Base-by-base conservation (phyloP, 2,329 filamentous ascomycete genomes). In the Blastomyces emzantsi region DNA sequence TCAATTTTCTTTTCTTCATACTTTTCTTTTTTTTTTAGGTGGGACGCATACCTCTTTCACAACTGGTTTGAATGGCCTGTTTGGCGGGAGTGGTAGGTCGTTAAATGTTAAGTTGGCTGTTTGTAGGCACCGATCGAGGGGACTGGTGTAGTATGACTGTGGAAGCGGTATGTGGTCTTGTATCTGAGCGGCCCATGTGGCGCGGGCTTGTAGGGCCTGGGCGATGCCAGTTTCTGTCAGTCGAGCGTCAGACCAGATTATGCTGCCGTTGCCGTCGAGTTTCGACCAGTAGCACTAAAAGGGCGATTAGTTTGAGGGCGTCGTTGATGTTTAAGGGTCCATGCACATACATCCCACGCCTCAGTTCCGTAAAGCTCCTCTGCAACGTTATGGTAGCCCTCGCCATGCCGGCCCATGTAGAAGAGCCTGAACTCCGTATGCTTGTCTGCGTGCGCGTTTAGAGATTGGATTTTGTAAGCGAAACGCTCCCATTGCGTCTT, bases 301-400 rank as follows among this genome's bases (percentile, higher is more conserved):
- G 17, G 17, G 30, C 30, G 28, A 55, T 51, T 9, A 63, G 52
- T 49, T 51, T 41, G 3, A 15, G 43, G 2, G 6, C 49, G 8
- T 28, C 15, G 28, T 22, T 2, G 17, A 28, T 17, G 39, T 39
- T 33, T 2, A 19, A 19, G 30, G n/a, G 25, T 39, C 22, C 30
- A 41, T 41, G 52, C 33, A 73, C 77, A 60, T 74, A 83, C 81
- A 73, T 87, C 83, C 85, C 85, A 87, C 2, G 79, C 78, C 17
- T 80, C 76, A 0, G 81, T 85, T 39, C 84, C 85, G 66, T 85
- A 87, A 65, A 77, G 80, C 2, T 73, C 70, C 69, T 87, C 82
- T 1, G 84, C 85, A 15, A 84, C 83, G 69, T 87, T 87, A 73
- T 87, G 83, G 64, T 78, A 78, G 4, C 85, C 85, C 71, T 87